Conservation (phyloP, 2,329 filamentous ascomycete genomes). For the Pyricularia sp. region DNA sequence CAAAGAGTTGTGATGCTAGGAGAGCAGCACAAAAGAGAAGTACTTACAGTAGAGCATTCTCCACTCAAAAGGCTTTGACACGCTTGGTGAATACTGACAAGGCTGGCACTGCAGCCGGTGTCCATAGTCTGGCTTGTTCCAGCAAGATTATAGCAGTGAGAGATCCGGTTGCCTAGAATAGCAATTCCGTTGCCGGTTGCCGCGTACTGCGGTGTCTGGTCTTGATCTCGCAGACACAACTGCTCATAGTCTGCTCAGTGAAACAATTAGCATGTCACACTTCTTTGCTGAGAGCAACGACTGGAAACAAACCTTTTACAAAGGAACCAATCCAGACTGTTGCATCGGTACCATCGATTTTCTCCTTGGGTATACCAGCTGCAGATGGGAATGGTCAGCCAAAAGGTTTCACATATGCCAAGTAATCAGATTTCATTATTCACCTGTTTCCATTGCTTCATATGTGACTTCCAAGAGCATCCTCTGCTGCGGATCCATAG, state of each 20-base stretch:
- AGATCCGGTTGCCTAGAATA: conserved; percentile 46
- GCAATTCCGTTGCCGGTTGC: conserved; percentile 43
- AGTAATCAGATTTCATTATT: conserved; percentile 7
- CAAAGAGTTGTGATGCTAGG: neutral
- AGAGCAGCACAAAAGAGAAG: no score
- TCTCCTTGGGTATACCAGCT: conserved; percentile 35
- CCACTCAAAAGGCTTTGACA: conserved; percentile 36
- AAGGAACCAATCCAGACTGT: conserved; percentile 42
- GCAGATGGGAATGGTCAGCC: neutral
- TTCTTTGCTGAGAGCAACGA: neutral
- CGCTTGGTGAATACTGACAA: conserved; percentile 44
- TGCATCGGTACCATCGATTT: conserved; percentile 32
- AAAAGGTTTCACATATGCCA: no score
- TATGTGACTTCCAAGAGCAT: conserved; percentile 40
- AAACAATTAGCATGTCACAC: neutral
- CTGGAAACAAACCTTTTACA: conserved; percentile 30
- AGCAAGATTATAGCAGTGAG: conserved; percentile 43
- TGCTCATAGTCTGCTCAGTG: conserved; percentile 35
- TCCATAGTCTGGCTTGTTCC: conserved; percentile 50
- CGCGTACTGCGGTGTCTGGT: conserved; percentile 39
- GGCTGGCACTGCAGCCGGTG: conserved; percentile 47
- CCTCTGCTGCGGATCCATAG: conserved; percentile 45
- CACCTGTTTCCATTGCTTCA: conserved; percentile 41
- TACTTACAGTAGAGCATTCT: conserved; percentile 29
- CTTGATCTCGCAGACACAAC: conserved; percentile 37